These are phyloP conservation scores for Inonotus obliquus DNA, from an alignment of 1,284 basidiomycete genomes.

Conservation along the genomic window DNA sequence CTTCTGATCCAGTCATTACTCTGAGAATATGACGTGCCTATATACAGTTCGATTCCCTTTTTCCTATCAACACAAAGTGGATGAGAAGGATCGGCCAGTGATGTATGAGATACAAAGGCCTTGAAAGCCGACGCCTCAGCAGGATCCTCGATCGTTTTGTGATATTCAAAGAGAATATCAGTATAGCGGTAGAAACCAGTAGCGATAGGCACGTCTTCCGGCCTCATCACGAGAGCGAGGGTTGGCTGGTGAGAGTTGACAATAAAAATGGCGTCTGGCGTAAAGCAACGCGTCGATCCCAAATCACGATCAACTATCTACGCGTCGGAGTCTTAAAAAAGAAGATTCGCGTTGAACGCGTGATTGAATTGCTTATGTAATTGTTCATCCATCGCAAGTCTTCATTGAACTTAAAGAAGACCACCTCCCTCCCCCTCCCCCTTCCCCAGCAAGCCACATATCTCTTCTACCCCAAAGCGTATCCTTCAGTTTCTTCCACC, in stretches of 20 bases:
- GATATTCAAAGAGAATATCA: conserved; percentile 74
- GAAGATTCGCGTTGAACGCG: neutral
- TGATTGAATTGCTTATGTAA: neutral
- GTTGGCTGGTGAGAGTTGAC: neutral
- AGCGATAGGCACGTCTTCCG: conserved; percentile 24
- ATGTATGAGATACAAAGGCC: conserved; percentile 59
- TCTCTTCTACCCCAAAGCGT: neutral
- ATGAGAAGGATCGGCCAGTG: conserved; percentile 64
- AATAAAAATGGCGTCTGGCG: neutral
- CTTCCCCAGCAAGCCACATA: neutral
- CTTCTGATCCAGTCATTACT: neutral
- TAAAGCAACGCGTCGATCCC: too few species aligned
- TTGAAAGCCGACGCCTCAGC: conserved; percentile 62
- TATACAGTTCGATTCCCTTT: conserved; percentile 63
- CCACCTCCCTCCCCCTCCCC: neutral
- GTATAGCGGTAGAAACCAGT: conserved; percentile 77
- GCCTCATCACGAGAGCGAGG: neutral
- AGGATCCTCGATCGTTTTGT: conserved; percentile 38
- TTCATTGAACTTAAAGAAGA: neutral
- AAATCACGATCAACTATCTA: too few species aligned
- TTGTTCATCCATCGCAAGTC: conserved; percentile 9
- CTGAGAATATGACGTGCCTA: conserved; percentile 44
- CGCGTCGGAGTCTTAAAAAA: neutral
- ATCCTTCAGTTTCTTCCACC: neutral
- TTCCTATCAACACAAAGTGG: conserved; percentile 62